Conservation (phyloP, 805 yeast genomes). For the Myxozyma neglecta region DNA sequence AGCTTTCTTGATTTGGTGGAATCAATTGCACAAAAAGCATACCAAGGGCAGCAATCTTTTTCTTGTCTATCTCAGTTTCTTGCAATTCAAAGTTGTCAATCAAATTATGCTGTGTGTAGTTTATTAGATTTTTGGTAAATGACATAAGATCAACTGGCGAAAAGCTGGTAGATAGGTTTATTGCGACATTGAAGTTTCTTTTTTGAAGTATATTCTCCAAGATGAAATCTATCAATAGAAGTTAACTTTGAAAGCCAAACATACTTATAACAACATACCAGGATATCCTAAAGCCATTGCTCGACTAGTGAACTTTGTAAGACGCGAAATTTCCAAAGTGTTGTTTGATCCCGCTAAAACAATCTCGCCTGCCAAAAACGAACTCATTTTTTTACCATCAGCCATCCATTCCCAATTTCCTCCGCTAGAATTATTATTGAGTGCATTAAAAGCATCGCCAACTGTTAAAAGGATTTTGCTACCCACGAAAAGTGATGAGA, state of each 20-base stretch:
- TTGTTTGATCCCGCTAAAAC: background rate
- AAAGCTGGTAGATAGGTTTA: background rate
- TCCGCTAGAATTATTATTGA: background rate
- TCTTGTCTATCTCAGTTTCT: background rate
- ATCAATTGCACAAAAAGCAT: conserved; percentile 3
- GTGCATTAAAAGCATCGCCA: conserved; percentile 7
- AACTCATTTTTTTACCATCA: conserved; percentile 5
- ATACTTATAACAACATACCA: background rate
- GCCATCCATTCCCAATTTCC: conserved; percentile 23
- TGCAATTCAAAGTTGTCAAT: background rate
- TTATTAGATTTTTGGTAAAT: conserved; percentile 4
- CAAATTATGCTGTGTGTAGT: conserved; percentile 3
- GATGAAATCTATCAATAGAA: background rate
- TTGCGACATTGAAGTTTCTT: background rate
- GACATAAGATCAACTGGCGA: conserved; percentile 5
- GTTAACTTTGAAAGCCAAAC: background rate
- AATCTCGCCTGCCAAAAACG: conserved; percentile 14
- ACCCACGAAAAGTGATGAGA: conserved; percentile 12
- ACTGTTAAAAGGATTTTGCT: conserved; percentile 12
- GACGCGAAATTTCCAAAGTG: background rate
- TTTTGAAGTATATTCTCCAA: background rate
- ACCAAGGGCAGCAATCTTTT: conserved; percentile 3
- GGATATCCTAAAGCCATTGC: conserved; percentile 11
- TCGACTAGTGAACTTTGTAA: conserved; percentile 9
- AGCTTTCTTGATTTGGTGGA: conserved; percentile 3